A percentile compares a stretch with the other conserved stretches of the same genome.
phyloP scores from a whole-genome alignment of 192 early-diverging fungal species.

The Paraglomus occultum region DNA sequence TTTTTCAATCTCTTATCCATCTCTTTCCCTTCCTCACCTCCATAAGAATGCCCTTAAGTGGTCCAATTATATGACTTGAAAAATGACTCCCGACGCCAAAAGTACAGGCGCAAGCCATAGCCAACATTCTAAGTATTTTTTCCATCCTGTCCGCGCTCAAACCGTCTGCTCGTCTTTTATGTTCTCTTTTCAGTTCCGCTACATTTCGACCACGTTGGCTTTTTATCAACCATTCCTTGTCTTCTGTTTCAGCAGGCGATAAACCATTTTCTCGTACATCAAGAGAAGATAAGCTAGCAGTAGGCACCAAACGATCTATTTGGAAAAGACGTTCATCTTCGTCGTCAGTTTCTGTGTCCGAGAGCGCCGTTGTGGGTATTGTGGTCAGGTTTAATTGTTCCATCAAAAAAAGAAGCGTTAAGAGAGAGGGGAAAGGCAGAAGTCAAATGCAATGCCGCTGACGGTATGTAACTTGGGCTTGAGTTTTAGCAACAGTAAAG shows the following conservation, averaged over 20 bases:
- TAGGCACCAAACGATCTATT: background rate
- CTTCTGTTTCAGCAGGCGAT: background rate
- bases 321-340: background rate
- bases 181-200: background rate
- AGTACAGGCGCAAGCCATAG: constrained; percentile 37
- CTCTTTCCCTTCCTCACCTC: constrained; percentile 48
- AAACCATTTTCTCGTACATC: background rate
- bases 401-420: background rate
- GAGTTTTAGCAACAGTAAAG: too few relatives aligned
- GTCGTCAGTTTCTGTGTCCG: constrained; percentile 11
- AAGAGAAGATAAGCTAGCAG: background rate
- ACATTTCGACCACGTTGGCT: background rate
- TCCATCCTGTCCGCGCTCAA: constrained; percentile 3
- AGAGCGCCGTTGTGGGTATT: background rate
- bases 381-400: constrained; percentile 12
- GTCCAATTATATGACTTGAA: constrained; percentile 69
- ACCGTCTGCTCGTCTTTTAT: constrained; percentile 20
- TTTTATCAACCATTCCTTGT: constrained; percentile 15
- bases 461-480: too few relatives aligned
- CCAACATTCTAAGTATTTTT: constrained; percentile 9
- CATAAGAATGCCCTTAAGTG: constrained; percentile 73
- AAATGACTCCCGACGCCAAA: constrained; percentile 70
- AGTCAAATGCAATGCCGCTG: too few relatives aligned
- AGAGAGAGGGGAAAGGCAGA: too few relatives aligned
- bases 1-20: background rate